Evolutionary conservation across 2,329 filamentous ascomycete genomes (phyloP), one percentile per base, ranked within the genome.

Genomic region (Colletotrichum viniferum): DNA sequence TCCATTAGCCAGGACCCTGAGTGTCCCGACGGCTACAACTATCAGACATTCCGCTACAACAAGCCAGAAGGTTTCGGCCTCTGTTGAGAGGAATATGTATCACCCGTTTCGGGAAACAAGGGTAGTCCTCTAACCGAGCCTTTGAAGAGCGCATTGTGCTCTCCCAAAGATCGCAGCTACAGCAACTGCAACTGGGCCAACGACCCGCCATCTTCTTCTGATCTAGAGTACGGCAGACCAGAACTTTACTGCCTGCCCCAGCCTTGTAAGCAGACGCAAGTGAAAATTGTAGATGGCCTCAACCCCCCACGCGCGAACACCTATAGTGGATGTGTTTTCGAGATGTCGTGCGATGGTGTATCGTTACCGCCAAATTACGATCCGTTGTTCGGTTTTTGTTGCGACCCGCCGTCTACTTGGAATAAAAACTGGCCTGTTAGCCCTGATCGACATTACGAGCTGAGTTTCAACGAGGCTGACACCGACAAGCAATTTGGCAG

Each of bases 391-490:
- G 2, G 4, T 26, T 60, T 60, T 24, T 1, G 56, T 28, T 60
- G 21, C 14, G 4, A 24, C 7, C 56, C 56, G 26, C 56, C 56
- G 56, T 18, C 48, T 52, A 52, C 48, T 52, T 52, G 48, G 1
- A 1, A 52, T 52, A 52, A 52, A n/a, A 8, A n/a, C 18, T 82
- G 79, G 79, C 81, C 81, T 2, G 81, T 82, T 32, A 72, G 80
- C 58, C 81, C 81, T 7, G 77, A 78, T 9, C 73, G 78, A 28
- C 77, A 81, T 4, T 82, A 78, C 77, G 70, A 77, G 43, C 32
- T 61, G 21, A n/a, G 43, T 36, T 67, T 32, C 32, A 70, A 77
- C 9, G 63, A 78, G 60, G 71, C 77, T 38, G 78, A 79, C 26
- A 74, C 60, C 7, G 73, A 78, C 48, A 79, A 36, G 78, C 77